Evolutionary conservation across 441 rosid species (phyloP).

Genomic region (Omphalea diandra): DNA sequence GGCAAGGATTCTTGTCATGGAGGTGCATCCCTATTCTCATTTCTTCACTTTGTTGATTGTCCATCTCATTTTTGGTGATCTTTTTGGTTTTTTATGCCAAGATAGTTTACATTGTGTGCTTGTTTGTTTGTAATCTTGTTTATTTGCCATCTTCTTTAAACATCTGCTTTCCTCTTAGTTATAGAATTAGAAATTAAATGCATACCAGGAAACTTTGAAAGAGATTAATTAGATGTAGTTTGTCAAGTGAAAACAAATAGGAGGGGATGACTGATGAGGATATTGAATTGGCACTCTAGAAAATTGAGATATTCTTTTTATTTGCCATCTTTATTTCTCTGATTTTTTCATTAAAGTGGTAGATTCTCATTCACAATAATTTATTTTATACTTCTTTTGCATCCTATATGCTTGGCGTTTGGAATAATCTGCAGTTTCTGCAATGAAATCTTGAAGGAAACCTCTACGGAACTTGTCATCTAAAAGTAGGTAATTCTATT

Average conservation of each 20-base stretch:
- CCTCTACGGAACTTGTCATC: background rate
- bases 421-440: background rate
- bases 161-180: background rate
- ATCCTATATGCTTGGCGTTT: background rate
- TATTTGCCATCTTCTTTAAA: background rate
- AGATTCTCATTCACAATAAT: no score
- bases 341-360: no score
- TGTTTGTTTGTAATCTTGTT: background rate
- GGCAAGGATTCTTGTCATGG: slow-evolving; percentile 82
- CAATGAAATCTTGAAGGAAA: background rate
- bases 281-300: background rate
- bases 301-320: background rate
- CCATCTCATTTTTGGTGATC: background rate
- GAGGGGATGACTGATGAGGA: background rate
- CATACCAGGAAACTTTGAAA: background rate
- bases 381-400: no score
- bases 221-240: background rate
- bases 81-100: background rate
- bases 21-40: slow-evolving; percentile 44
- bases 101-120: background rate
- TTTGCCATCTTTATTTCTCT: background rate
- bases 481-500: background rate
- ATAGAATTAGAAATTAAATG: background rate
- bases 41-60: slow-evolving; percentile 1
- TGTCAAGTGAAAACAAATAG: background rate